Evolutionary conservation across 148 eudicot genomes (phyloP).

Genomic region (Cornus controversa): DNA sequence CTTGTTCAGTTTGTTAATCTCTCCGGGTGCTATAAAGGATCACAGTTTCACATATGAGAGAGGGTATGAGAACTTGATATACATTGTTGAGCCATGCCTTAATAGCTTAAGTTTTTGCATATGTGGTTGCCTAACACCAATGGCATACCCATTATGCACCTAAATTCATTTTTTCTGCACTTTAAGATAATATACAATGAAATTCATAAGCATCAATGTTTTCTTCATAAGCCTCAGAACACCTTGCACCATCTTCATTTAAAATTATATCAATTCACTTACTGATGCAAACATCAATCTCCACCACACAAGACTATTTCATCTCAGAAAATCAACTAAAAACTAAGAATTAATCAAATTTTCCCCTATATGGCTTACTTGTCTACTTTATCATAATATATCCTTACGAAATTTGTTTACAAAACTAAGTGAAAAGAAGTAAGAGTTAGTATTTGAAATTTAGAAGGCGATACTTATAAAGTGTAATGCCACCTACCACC

Average conservation of each 20-base stretch:
- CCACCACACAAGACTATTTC: slow-evolving; percentile 1
- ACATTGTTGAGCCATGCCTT: no score
- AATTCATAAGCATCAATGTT: no score
- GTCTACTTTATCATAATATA: neutral
- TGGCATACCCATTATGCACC: no score
- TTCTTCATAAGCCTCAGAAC: neutral
- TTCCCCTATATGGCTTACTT: neutral
- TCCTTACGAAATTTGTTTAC: neutral
- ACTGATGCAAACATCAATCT: neutral
- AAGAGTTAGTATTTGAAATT: neutral
- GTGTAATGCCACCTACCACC: neutral
- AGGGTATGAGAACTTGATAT: no score
- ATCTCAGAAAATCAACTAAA: neutral
- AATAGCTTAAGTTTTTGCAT: no score
- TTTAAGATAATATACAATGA: no score
- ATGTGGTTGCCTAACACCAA: no score
- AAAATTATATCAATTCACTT: neutral
- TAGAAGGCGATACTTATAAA: neutral
- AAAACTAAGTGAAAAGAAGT: neutral
- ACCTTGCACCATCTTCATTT: neutral
- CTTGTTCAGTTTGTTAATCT: no score
- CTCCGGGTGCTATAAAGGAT: no score
- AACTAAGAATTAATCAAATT: neutral
- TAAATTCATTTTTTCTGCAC: no score
- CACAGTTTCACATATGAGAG: no score